A percentile compares a stretch with the other conserved stretches of the same genome.
Conservation (phyloP, 192 early-diverging fungal species). For the Coemansia sp. region DNA sequence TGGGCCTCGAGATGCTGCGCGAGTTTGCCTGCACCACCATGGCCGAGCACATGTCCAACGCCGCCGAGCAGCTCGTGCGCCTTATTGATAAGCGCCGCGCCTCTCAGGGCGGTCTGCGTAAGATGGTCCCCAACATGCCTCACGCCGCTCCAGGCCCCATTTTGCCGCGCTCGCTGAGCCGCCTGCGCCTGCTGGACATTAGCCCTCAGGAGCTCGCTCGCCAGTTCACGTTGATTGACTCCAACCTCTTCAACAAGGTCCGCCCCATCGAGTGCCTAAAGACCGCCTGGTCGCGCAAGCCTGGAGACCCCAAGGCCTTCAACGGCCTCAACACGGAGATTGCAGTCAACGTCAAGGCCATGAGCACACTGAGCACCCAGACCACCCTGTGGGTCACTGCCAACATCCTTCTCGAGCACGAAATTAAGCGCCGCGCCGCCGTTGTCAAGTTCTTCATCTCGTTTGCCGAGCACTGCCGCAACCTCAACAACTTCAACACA, state of each 20-base stretch:
- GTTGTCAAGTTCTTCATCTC: conserved; percentile 84
- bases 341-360: conserved; percentile 82
- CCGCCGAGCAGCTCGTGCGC: conserved; percentile 69
- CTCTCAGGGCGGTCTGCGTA: conserved; percentile 58
- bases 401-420: conserved; percentile 75
- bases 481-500: conserved; percentile 93
- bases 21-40: conserved; percentile 73
- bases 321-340: conserved; percentile 54
- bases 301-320: conserved; percentile 56
- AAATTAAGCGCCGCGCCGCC: conserved; percentile 71
- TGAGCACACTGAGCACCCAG: conserved; percentile 82
- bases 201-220: conserved; percentile 91
- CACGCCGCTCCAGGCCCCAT: conserved; percentile 73
- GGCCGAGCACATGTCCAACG: conserved; percentile 65
- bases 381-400: conserved; percentile 85
- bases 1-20: conserved; percentile 65
- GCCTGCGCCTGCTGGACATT: conserved; percentile 80
- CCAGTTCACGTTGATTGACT: conserved; percentile 93
- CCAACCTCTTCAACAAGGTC: conserved; percentile 76
- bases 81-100: conserved; percentile 74
- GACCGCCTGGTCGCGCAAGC: conserved; percentile 80
- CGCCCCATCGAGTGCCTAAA: conserved; percentile 85
- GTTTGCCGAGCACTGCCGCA: conserved; percentile 76
- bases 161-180: conserved; percentile 73
- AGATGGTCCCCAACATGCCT: conserved; percentile 61